Percentiles rank a stretch among this genome's conserved stretches.
Conservation (phyloP, 257 asterid species). For the Lycium barbarum region DNA sequence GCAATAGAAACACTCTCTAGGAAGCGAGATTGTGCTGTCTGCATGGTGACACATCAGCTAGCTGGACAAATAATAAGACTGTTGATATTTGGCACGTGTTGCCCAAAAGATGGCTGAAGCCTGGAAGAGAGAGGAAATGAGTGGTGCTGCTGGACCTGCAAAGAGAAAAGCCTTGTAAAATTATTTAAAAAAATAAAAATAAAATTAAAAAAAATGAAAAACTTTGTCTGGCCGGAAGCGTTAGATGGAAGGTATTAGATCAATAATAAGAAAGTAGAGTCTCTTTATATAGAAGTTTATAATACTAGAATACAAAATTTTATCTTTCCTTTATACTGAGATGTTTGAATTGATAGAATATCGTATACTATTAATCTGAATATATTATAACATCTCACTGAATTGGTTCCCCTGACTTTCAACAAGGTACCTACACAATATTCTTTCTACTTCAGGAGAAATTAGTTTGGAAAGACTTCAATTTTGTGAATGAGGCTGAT, state of each 20-base stretch:
- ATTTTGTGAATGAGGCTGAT: constrained; percentile 71
- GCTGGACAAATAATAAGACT: background rate
- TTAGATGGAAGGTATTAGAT: background rate
- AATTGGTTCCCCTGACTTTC: background rate
- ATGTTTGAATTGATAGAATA: background rate
- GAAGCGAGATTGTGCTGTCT: background rate
- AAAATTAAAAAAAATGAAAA: background rate
- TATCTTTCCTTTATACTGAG: background rate
- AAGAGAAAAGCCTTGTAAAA: background rate
- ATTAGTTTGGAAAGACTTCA: constrained; percentile 62
- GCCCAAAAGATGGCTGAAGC: constrained; percentile 18
- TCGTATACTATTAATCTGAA: background rate
- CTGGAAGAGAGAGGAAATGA: background rate
- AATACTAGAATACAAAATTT: background rate
- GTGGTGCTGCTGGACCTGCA: constrained; percentile 12
- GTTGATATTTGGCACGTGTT: background rate
- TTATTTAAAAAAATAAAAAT: background rate
- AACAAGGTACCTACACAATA: background rate
- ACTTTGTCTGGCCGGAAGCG: background rate
- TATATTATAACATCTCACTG: background rate
- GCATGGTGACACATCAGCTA: background rate
- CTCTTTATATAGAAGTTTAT: background rate
- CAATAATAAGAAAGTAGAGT: background rate
- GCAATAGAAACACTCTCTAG: background rate
- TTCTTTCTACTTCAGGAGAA: constrained; percentile 53